Conservation (phyloP, 2,329 filamentous ascomycete genomes). For the Aspergillus brunneoviolaceus region DNA sequence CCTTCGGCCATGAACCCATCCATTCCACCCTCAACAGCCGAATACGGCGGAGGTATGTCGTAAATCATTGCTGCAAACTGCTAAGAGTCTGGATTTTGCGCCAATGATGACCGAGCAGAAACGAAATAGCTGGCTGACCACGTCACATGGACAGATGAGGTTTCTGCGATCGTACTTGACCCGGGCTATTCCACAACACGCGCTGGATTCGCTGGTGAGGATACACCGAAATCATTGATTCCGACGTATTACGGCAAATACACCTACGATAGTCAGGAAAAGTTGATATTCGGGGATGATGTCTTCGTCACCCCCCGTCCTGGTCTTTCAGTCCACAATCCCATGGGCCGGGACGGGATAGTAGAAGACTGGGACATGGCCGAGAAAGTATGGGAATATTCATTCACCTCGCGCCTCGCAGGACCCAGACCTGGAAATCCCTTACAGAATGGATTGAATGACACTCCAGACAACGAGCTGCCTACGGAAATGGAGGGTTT, state of each 20-base stretch:
- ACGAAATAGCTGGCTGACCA: conserved; percentile 5
- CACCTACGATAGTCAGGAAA: conserved; percentile 53
- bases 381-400: conserved; percentile 85
- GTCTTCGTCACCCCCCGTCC: conserved; percentile 74
- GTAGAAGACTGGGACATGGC: conserved; percentile 97
- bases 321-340: conserved; percentile 82
- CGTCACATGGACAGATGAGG: conserved; percentile 68
- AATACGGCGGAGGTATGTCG: conserved; percentile 51
- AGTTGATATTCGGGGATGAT: conserved; percentile 82
- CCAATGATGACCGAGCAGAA: neutral
- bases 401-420: conserved; percentile 84
- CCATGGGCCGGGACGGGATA: conserved; percentile 82
- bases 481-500: conserved; percentile 62
- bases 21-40: conserved; percentile 46
- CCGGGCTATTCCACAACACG: conserved; percentile 88
- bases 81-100: neutral
- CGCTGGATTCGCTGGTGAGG: conserved; percentile 96
- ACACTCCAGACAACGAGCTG: conserved; percentile 58
- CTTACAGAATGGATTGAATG: conserved; percentile 75
- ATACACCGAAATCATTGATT: conserved; percentile 89
- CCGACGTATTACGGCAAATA: conserved; percentile 82
- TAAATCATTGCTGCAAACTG: conserved; percentile 11
- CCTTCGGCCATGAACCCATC: conserved; percentile 41
- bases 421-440: conserved; percentile 69
- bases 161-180: conserved; percentile 94